phyloP scores from a whole-genome alignment of 202 grass and related monocot genomes.

The Setaria italica region DNA sequence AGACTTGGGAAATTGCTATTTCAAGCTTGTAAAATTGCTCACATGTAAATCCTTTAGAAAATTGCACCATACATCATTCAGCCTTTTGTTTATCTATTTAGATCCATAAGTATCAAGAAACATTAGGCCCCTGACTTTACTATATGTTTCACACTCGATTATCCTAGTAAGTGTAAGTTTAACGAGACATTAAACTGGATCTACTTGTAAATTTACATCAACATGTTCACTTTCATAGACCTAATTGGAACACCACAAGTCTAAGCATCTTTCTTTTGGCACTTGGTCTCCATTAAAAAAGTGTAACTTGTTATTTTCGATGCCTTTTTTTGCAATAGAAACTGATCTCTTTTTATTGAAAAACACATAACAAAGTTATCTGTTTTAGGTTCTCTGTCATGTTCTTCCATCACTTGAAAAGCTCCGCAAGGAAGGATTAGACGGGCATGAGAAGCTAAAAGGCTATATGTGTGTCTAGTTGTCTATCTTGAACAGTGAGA shows the following conservation, averaged over 20 bases:
- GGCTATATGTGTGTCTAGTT: slow-evolving; percentile 96
- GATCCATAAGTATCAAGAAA: not conserved
- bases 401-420: slow-evolving; percentile 90
- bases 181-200: not conserved
- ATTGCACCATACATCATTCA: not conserved
- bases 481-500: slow-evolving; percentile 76
- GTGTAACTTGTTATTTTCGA: slow-evolving; percentile 9
- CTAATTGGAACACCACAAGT: not conserved
- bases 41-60: not conserved
- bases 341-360: slow-evolving; percentile 30
- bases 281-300: not conserved
- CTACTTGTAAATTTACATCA: slow-evolving; percentile 14
- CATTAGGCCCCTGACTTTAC: not conserved
- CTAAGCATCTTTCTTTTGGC: slow-evolving; percentile 19
- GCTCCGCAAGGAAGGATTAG: slow-evolving; percentile 94
- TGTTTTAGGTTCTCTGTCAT: slow-evolving; percentile 80
- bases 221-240: not conserved
- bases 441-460: slow-evolving; percentile 98
- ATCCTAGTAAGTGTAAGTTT: not conserved
- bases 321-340: slow-evolving; percentile 35
- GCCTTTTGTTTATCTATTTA: not conserved
- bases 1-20: not conserved
- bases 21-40: not conserved
- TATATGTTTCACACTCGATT: not conserved
- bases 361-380: slow-evolving; percentile 28